A percentile compares a stretch with the other conserved stretches of the same genome.
Evolutionary conservation across 371 early-diverging fungal species (phyloP).

Genomic region (Modicella reniformis): DNA sequence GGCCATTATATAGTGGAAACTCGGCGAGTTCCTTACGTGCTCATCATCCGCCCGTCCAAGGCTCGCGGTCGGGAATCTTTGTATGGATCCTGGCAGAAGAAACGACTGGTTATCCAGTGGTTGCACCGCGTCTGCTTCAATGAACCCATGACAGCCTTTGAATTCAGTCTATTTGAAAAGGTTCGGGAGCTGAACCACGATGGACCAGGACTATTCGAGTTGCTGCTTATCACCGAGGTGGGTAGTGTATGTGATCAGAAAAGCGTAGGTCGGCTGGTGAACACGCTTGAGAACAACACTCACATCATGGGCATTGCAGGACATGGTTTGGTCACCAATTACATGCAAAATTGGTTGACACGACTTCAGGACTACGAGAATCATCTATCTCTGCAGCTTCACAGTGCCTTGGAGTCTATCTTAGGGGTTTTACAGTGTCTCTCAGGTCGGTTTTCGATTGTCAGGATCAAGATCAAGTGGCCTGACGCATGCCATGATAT

Average conservation of each 20-base stretch:
- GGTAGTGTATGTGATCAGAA: slow-evolving; percentile 83
- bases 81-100: slow-evolving; percentile 96
- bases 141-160: slow-evolving; percentile 90
- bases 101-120: slow-evolving; percentile 95
- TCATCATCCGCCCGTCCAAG: slow-evolving; percentile 83
- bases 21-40: slow-evolving; percentile 83
- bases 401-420: slow-evolving; percentile 89
- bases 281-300: slow-evolving; percentile 76
- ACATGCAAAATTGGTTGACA: slow-evolving; percentile 80
- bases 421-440: slow-evolving; percentile 94
- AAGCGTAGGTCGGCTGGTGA: slow-evolving; percentile 73
- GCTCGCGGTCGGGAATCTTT: slow-evolving; percentile 66
- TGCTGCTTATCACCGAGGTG: slow-evolving; percentile 93
- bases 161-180: slow-evolving; percentile 88
- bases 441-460: slow-evolving; percentile 93
- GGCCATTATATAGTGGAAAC: slow-evolving; percentile 81
- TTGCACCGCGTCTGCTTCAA: slow-evolving; percentile 87
- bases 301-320: slow-evolving; percentile 83
- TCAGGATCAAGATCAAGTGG: slow-evolving; percentile 76
- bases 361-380: slow-evolving; percentile 94
- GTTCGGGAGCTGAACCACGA: slow-evolving; percentile 79
- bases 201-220: slow-evolving; percentile 83
- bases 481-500: slow-evolving; percentile 56
- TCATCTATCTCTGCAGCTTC: slow-evolving; percentile 89
- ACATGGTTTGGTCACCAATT: slow-evolving; percentile 81